These are phyloP conservation scores for Sparassis latifolia DNA, from an alignment of 1,284 basidiomycete species.

Conservation along the genomic window DNA sequence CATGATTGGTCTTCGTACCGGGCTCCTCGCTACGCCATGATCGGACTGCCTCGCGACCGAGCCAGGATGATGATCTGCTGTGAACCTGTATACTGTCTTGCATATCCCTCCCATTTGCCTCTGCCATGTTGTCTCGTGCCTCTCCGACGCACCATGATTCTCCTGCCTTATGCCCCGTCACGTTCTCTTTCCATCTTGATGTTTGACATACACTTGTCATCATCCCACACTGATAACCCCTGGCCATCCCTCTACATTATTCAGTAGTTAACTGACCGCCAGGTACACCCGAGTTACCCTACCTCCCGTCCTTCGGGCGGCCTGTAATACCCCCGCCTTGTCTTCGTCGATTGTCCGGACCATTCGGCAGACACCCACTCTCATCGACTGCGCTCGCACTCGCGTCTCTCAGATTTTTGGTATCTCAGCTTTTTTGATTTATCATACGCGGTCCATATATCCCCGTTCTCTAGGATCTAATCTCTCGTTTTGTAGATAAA, in stretches of 20 bases:
- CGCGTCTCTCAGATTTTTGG: constrained; percentile 2
- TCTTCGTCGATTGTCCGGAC: neutral
- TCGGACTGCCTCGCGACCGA: too few relatives aligned
- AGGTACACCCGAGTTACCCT: too few relatives aligned
- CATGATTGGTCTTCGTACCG: too few relatives aligned
- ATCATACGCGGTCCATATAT: constrained; percentile 7
- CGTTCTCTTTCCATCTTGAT: neutral
- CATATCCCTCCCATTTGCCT: too few relatives aligned
- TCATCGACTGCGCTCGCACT: neutral
- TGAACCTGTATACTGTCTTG: too few relatives aligned
- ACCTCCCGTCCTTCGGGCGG: too few relatives aligned
- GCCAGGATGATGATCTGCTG: too few relatives aligned
- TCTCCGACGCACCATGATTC: neutral
- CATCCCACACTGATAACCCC: too few relatives aligned
- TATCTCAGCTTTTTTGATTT: neutral
- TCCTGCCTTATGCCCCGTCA: neutral
- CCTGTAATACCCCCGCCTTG: neutral
- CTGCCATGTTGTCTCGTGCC: neutral
- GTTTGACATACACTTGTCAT: too few relatives aligned
- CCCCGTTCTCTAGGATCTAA: constrained; percentile 5
- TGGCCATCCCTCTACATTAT: too few relatives aligned
- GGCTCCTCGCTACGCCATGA: too few relatives aligned
- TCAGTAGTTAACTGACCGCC: too few relatives aligned
- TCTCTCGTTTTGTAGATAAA: constrained; percentile 2
- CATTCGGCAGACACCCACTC: neutral